phyloP scores from a whole-genome alignment of 225 moss, liverwort and hornwort genomes.

The Polytrichum formosum region DNA sequence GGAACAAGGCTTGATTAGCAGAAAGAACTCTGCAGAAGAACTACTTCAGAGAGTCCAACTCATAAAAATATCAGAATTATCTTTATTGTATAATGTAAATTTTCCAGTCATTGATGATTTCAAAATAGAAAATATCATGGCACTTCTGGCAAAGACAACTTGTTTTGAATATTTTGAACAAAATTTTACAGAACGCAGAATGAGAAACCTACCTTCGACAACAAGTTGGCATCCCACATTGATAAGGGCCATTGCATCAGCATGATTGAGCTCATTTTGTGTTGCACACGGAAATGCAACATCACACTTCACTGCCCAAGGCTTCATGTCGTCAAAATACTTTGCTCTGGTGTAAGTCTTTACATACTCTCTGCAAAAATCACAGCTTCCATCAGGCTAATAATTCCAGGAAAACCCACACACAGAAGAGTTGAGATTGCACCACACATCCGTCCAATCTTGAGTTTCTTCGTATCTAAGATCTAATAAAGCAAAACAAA shows the following conservation, averaged over 20 bases:
- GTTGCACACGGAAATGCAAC: conserved; percentile 97
- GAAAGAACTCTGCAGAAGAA: conserved; percentile 10
- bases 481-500: no score
- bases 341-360: conserved; percentile 83
- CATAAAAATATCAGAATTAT: neutral
- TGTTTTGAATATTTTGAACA: no score
- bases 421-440: no score
- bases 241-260: conserved; percentile 92
- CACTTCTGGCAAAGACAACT: no score
- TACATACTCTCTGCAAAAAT: conserved; percentile 48
- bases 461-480: no score
- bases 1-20: no score
- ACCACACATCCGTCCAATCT: no score
- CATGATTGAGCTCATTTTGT: conserved; percentile 97
- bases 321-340: conserved; percentile 92
- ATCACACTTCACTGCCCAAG: conserved; percentile 97
- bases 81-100: no score
- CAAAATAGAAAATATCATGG: no score
- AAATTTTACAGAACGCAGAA: no score
- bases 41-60: neutral
- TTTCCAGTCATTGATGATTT: no score
- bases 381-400: neutral
- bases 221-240: conserved; percentile 88
- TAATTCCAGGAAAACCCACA: no score
- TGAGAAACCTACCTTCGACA: conserved; percentile 36